Conservation (phyloP, 2,329 filamentous ascomycete species). For the Calonectria hongkongensis region DNA sequence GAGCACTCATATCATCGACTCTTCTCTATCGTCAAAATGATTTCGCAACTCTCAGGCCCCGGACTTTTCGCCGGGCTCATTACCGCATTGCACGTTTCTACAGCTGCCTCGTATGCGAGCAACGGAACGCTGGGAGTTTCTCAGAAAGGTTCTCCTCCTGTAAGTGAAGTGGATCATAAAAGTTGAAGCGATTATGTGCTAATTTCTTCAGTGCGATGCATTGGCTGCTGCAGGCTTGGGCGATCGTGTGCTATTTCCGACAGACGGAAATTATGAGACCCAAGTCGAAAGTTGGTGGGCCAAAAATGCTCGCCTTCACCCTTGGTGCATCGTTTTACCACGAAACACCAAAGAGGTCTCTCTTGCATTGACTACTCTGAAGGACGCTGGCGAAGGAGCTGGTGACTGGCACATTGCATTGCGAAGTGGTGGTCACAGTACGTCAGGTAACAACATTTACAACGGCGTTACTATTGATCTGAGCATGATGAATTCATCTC, state of each 20-base stretch:
- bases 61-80: neutral
- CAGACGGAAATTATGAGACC: neutral
- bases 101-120: neutral
- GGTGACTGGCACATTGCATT: constrained; percentile 12
- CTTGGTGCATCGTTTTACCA: constrained; percentile 1
- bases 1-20: neutral
- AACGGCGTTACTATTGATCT: neutral
- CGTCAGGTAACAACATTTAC: neutral
- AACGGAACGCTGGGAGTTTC: neutral
- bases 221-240: neutral
- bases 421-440: neutral
- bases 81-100: neutral
- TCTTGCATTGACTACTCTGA: neutral
- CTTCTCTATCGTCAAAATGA: neutral
- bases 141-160: neutral
- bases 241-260: neutral
- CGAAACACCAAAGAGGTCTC: neutral
- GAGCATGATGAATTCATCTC: constrained; percentile 8
- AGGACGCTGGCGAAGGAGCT: neutral
- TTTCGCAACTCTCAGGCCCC: neutral
- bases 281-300: constrained; percentile 5
- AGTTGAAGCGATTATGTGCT: neutral
- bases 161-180: neutral
- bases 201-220: neutral
- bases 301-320: neutral